Evolutionary conservation across 495 filamentous ascomycete species (phyloP), one percentile per base, ranked within the genome.

Genomic region (Pseudomonodictys pantanalensis): DNA sequence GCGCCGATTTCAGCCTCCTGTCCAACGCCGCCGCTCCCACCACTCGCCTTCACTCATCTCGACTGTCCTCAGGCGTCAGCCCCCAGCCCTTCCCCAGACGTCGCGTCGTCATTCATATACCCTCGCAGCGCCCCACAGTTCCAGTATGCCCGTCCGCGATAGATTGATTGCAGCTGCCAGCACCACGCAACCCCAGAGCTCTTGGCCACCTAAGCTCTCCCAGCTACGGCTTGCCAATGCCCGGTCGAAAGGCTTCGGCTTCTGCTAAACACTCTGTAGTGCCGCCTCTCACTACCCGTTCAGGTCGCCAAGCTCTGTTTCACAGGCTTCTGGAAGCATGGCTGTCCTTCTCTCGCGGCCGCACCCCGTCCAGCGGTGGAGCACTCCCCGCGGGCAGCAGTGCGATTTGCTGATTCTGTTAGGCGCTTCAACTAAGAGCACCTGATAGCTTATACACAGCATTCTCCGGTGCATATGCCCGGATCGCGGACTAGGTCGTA

Each of bases 221-320:
- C 45, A 12, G 59, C 59, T 10, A 44, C 39, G 26, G 52, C 45
- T 12, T 24, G 52, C 59, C 38, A 41, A 22, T 32, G 52, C 47
- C 60, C 60, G 60, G 60, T 53, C 60, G 29, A 64, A 64, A 35
- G 54, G 54, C 61, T 58, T 58, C 55, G 4, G 17, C 30, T 23
- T 42, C 61, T 49, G 22, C 49, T 10, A 53, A 33, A 18, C n/a
- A 22, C n/a, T 22, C 55, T 28, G 15, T 24, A 38, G 50, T 38
- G 35, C 61, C 33, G 49, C 46, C 33, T 47, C 25, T 64, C 55
- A 48, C 32, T 59, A 38, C 54, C 47, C 35, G 15, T 35, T 52
- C 24, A 17, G 55, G 49, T 23, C 6, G 46, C 55, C 61, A 59
- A 64, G 60, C 24, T 18, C 39, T 39, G 7, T 6, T 26, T 28